Conservation (phyloP, 1,284 basidiomycete species). For the Apiotrichum brassicae region DNA sequence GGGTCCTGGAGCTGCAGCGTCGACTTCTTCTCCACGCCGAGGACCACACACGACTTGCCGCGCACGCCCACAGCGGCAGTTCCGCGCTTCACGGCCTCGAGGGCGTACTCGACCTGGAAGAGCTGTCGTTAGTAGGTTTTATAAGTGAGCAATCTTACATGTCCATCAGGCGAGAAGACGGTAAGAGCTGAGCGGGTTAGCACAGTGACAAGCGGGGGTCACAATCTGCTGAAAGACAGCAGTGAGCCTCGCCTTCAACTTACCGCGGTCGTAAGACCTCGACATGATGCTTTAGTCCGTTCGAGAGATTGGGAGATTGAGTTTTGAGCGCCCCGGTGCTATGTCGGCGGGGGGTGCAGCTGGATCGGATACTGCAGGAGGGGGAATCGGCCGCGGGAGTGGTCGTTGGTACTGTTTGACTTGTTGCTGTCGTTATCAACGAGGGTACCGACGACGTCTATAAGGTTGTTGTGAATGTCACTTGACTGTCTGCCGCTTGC, state of each 20-base stretch:
- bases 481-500: too few relatives aligned
- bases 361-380: too few relatives aligned
- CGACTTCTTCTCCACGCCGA: slow-evolving; percentile 99
- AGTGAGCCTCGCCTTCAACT: slow-evolving; percentile 10
- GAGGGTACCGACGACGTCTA: too few relatives aligned
- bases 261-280: slow-evolving; percentile 48
- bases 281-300: slow-evolving; percentile 36
- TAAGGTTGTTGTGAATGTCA: too few relatives aligned
- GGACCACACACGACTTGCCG: slow-evolving; percentile 88
- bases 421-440: too few relatives aligned
- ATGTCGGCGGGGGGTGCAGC: background rate
- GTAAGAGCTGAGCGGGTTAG: slow-evolving; percentile 55
- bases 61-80: slow-evolving; percentile 97
- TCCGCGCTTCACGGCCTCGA: slow-evolving; percentile 93
- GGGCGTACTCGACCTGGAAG: slow-evolving; percentile 83
- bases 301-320: background rate
- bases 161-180: slow-evolving; percentile 90
- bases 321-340: background rate
- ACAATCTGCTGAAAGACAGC: background rate
- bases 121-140: slow-evolving; percentile 28
- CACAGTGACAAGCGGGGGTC: too few relatives aligned
- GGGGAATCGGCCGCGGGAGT: too few relatives aligned
- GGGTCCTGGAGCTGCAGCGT: slow-evolving; percentile 97
- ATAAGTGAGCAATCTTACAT: slow-evolving; percentile 51
- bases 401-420: too few relatives aligned